These are phyloP conservation scores for Papilionanthe hybrid DNA, from an alignment of 116 monocot genomes.

Conservation along the genomic window DNA sequence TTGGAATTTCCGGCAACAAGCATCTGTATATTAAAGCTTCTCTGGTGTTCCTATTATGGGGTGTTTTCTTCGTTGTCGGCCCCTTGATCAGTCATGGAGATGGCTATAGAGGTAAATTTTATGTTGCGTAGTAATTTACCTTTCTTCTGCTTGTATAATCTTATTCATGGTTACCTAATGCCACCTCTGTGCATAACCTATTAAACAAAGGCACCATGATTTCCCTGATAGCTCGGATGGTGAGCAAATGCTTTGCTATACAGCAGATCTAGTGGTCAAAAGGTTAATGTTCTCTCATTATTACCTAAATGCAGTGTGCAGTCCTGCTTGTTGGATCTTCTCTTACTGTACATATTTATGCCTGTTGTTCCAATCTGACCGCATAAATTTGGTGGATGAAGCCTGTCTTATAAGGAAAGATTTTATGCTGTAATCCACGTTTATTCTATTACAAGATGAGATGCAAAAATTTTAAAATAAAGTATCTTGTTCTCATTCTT, in stretches of 20 bases:
- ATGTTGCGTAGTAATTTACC: neutral
- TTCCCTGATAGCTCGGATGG: neutral
- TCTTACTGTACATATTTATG: neutral
- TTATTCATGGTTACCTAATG: neutral
- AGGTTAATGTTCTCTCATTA: neutral
- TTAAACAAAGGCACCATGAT: neutral
- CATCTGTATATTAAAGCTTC: constrained; percentile 39
- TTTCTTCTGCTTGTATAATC: neutral
- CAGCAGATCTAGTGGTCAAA: neutral
- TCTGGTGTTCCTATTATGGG: constrained; percentile 50
- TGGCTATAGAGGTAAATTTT: constrained; percentile 42
- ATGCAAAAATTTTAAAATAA: neutral
- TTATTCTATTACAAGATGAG: neutral
- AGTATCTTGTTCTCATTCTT: neutral
- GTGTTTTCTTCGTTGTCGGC: constrained; percentile 41
- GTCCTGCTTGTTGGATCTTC: neutral
- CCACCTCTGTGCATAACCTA: neutral
- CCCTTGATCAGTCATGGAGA: constrained; percentile 50
- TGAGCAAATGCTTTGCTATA: neutral
- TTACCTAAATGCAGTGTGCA: neutral
- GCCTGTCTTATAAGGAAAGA: neutral
- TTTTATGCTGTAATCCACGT: neutral
- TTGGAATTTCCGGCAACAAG: constrained; percentile 15
- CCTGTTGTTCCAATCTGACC: neutral
- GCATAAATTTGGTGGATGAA: neutral